These are phyloP conservation scores for Dictyostelium intermedium DNA, from an alignment of 78 protist genomes.

Conservation along the genomic window DNA sequence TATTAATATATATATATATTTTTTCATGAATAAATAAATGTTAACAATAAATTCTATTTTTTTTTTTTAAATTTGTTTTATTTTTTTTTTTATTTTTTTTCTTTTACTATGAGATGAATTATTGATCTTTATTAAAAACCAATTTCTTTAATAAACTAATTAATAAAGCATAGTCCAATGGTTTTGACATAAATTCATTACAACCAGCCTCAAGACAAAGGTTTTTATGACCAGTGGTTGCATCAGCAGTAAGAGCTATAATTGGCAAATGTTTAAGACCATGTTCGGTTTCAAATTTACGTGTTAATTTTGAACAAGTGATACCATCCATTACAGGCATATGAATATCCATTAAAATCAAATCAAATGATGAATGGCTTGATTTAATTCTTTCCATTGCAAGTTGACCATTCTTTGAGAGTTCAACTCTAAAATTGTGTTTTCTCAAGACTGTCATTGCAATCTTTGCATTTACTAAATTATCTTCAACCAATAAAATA, in stretches of 20 bases:
- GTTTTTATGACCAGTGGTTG: slow-evolving; percentile 57
- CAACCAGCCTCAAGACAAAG: slow-evolving; percentile 78
- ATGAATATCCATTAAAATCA: slow-evolving; percentile 70
- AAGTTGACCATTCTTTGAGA: slow-evolving; percentile 40
- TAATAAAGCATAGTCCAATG: slow-evolving; percentile 46
- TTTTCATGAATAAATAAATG: too few relatives aligned
- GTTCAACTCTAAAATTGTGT: slow-evolving; percentile 55
- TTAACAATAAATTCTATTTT: too few relatives aligned
- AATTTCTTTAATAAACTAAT: slow-evolving; percentile 41
- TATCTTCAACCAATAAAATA: slow-evolving; percentile 53
- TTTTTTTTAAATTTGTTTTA: neutral
- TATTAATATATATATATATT: too few relatives aligned
- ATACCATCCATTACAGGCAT: slow-evolving; percentile 85
- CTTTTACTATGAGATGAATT: neutral
- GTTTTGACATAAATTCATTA: slow-evolving; percentile 77
- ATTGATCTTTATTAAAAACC: neutral
- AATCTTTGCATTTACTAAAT: slow-evolving; percentile 51
- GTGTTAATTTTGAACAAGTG: slow-evolving; percentile 54
- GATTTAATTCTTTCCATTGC: slow-evolving; percentile 48
- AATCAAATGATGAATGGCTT: neutral
- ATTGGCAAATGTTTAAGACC: slow-evolving; percentile 40
- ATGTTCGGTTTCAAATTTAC: slow-evolving; percentile 70
- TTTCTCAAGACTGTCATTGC: slow-evolving; percentile 56
- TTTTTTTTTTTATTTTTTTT: neutral
- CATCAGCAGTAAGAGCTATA: slow-evolving; percentile 72